Conservation (phyloP, 768 basidiomycete species). For the Rhodotorula kratochvilovae region DNA sequence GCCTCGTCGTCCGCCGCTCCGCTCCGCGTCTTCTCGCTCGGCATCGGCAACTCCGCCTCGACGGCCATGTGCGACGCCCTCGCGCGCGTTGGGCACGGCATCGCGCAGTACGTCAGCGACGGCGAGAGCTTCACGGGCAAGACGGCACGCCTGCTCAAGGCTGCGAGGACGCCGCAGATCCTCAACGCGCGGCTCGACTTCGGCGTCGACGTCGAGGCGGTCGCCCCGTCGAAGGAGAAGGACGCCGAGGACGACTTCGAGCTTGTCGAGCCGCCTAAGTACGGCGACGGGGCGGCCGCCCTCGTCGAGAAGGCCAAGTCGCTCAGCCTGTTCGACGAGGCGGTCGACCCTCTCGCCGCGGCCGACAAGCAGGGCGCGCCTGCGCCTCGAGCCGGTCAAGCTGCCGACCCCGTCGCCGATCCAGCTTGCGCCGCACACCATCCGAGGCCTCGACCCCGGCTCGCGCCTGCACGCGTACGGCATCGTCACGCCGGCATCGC, state of each 20-base stretch:
- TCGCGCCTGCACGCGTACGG: slow-evolving; percentile 16
- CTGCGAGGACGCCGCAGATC: slow-evolving; percentile 54
- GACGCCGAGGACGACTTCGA: slow-evolving; percentile 37
- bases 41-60: slow-evolving; percentile 57
- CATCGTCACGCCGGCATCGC: slow-evolving; percentile 4
- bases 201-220: slow-evolving; percentile 40
- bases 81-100: slow-evolving; percentile 58
- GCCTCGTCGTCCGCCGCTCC: background rate
- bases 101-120: slow-evolving; percentile 53
- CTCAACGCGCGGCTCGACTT: slow-evolving; percentile 56
- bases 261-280: slow-evolving; percentile 6
- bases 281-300: background rate
- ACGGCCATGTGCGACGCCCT: slow-evolving; percentile 57
- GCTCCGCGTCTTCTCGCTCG: slow-evolving; percentile 58
- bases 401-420: background rate
- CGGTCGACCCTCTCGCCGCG: background rate
- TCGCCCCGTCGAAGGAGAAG: too few species aligned
- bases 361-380: background rate
- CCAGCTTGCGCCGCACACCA: slow-evolving; percentile 17
- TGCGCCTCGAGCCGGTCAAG: background rate
- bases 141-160: slow-evolving; percentile 55
- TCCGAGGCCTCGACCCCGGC: slow-evolving; percentile 1
- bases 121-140: slow-evolving; percentile 55
- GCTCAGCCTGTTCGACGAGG: slow-evolving; percentile 15
- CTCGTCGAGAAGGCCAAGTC: background rate